Conservation (phyloP, 1,284 basidiomycete species). For the Cutaneotrichosporon curvatum region DNA sequence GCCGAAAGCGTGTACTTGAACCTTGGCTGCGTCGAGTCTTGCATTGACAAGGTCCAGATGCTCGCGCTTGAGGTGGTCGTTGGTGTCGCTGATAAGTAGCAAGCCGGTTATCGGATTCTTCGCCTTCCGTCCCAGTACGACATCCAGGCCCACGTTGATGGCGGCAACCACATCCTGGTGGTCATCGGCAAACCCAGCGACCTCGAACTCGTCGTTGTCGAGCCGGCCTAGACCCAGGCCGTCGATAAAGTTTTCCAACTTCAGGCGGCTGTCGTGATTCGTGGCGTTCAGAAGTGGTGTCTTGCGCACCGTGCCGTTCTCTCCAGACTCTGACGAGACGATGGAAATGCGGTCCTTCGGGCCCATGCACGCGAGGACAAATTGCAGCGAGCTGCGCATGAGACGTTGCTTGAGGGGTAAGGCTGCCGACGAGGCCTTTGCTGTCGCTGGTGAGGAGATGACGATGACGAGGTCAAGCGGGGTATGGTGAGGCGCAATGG, state of each 20-base stretch:
- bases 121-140: conserved; percentile 83
- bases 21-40: conserved; percentile 87
- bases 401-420: conserved; percentile 67
- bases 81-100: conserved; percentile 83
- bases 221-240: conserved; percentile 51
- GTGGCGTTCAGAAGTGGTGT: conserved; percentile 78
- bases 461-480: conserved; percentile 87
- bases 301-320: conserved; percentile 67
- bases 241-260: conserved; percentile 70
- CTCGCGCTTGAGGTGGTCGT: conserved; percentile 80
- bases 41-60: conserved; percentile 97
- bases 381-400: conserved; percentile 75
- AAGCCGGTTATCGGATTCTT: conserved; percentile 85
- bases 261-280: conserved; percentile 58
- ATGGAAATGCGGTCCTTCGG: conserved; percentile 71
- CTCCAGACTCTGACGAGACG: conserved; percentile 78
- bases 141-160: conserved; percentile 85
- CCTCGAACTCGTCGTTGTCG: conserved; percentile 54
- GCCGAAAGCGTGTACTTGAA: conserved; percentile 93
- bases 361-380: conserved; percentile 67
- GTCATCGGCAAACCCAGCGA: conserved; percentile 72
- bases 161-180: conserved; percentile 94
- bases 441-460: conserved; percentile 70
- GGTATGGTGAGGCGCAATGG: conserved; percentile 67
- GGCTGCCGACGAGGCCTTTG: conserved; percentile 62